These are phyloP conservation scores for Actinomucor elegans DNA, from an alignment of 371 early-diverging fungal genomes.

Conservation along the genomic window DNA sequence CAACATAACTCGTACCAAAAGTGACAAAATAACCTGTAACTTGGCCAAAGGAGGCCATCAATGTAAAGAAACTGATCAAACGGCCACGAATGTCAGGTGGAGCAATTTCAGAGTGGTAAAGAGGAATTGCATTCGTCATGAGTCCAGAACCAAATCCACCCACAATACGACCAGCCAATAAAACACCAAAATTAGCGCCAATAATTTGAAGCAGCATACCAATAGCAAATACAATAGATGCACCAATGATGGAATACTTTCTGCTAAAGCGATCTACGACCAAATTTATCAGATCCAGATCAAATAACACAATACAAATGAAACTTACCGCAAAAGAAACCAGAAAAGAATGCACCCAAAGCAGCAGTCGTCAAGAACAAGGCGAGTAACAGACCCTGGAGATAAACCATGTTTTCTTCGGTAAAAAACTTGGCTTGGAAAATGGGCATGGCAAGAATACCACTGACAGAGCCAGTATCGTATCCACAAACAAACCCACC, in stretches of 20 bases:
- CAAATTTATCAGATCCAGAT: not conserved
- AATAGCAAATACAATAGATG: slow-evolving; percentile 28
- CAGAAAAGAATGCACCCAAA: slow-evolving; percentile 36
- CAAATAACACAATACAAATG: not conserved
- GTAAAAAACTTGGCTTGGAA: slow-evolving; percentile 24
- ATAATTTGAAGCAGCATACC: slow-evolving; percentile 41
- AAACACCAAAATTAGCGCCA: slow-evolving; percentile 33
- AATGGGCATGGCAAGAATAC: slow-evolving; percentile 21
- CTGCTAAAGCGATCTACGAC: slow-evolving; percentile 44
- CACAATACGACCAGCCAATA: slow-evolving; percentile 35
- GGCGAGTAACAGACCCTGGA: slow-evolving; percentile 43
- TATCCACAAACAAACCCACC: slow-evolving; percentile 24
- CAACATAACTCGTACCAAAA: slow-evolving; percentile 41
- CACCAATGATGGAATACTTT: slow-evolving; percentile 34
- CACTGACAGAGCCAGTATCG: slow-evolving; percentile 18
- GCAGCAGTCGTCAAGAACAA: slow-evolving; percentile 45
- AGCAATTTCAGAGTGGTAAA: slow-evolving; percentile 66
- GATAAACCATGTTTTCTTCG: slow-evolving; percentile 27
- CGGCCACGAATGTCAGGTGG: slow-evolving; percentile 64
- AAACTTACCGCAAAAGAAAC: slow-evolving; percentile 37
- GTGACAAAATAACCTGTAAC: slow-evolving; percentile 44
- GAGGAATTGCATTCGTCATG: slow-evolving; percentile 39
- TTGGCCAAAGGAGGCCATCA: slow-evolving; percentile 41
- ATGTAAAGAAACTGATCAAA: slow-evolving; percentile 40
- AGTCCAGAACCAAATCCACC: slow-evolving; percentile 47